Base-by-base conservation (phyloP, 306 rosid genomes). In the Malus asiatica region DNA sequence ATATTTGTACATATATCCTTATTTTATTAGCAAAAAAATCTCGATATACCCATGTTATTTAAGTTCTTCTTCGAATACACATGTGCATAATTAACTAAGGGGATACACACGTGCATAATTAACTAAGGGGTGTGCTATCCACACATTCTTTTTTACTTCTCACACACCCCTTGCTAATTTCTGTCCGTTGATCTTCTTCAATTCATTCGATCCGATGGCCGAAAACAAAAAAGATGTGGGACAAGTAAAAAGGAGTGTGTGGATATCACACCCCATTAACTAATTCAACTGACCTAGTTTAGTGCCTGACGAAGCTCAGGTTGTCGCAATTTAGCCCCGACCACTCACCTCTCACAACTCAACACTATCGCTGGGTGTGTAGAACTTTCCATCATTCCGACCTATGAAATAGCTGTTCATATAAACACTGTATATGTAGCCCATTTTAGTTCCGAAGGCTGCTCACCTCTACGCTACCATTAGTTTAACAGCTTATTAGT, bases 261-360 rank as follows among this genome's bases (percentile, higher is more conserved):
- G 27, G 27, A 1, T 25, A 25, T 25, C 27, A 25, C 27, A 25
- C 2, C 27, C 27, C 27, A 25, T 25, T 25, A 25, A 38, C 22
- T 71, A 19, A 12, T 8, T 6, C 32, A 11, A 55, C 6, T 3
- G 6, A 16, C 20, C 19, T 12, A 29, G 11, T 71, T 23, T 0
- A 53, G 30, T n/a, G 75, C 32, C 52, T 73, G 27, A 72, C 35
- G 18, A 32, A 32, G 25, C 70, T 63, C 64, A 64, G 59, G 44
- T 58, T 76, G 42, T 77, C 74, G 25, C 78, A 25, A 42, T 38
- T 63, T 29, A 30, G 13, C 77, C 61, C 77, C 44, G 60, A 42
- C 69, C 58, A n/a, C 15, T n/a, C 25, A 10, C 59, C 22, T 14
- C 2, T 3, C n/a, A 14, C 20, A 4, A 4, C 40, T 22, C 57